A percentile compares a stretch with the other conserved stretches of the same genome.
These are phyloP conservation scores for Alisma plantagoaquatica DNA, from an alignment of 106 monocot species.

Conservation along the genomic window DNA sequence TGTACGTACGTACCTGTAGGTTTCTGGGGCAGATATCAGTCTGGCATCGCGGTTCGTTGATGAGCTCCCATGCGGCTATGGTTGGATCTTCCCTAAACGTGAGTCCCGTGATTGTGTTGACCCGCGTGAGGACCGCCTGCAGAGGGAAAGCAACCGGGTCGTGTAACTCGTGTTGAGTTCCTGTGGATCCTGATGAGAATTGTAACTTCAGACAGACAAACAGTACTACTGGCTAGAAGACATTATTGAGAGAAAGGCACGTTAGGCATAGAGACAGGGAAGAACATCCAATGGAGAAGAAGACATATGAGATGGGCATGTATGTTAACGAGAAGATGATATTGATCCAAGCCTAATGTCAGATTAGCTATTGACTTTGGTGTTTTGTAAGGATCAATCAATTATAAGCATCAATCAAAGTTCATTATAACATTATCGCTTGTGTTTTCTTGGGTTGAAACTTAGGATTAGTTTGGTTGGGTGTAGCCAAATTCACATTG, in stretches of 20 bases:
- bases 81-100: constrained; percentile 42
- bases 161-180: background rate
- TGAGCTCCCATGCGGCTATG: constrained; percentile 52
- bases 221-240: background rate
- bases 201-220: background rate
- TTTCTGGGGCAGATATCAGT: constrained; percentile 36
- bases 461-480: too few relatives aligned
- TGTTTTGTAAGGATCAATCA: too few relatives aligned
- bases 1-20: constrained; percentile 18
- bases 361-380: too few relatives aligned
- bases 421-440: too few relatives aligned
- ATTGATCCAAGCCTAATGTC: too few relatives aligned
- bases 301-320: background rate
- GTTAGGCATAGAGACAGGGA: background rate
- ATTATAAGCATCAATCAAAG: too few relatives aligned
- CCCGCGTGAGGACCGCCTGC: constrained; percentile 35
- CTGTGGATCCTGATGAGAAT: background rate
- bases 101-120: constrained; percentile 37
- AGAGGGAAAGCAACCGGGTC: too few relatives aligned
- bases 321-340: too few relatives aligned
- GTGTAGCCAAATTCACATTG: too few relatives aligned
- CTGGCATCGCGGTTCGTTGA: constrained; percentile 48
- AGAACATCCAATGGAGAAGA: background rate
- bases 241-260: background rate
- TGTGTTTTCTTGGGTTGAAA: too few relatives aligned